Percentiles rank a stretch among this genome's conserved stretches.
phyloP scores from a whole-genome alignment of 1,284 basidiomycete species.

The Leccinum huronense region DNA sequence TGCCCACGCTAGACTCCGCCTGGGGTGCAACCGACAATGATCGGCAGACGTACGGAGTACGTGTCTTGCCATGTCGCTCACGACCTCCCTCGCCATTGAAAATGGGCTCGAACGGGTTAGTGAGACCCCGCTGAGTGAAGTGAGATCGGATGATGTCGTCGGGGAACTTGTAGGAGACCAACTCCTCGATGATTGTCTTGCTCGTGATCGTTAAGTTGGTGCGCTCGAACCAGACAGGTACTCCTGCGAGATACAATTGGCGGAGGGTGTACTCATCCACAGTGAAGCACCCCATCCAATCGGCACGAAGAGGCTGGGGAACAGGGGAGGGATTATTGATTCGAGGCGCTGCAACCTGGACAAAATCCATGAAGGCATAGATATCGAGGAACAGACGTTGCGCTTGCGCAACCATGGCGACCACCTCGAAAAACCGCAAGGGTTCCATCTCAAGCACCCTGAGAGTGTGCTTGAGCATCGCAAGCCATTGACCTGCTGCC shows the following conservation, averaged over 20 bases:
- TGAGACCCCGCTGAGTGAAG: neutral
- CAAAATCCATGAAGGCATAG: neutral
- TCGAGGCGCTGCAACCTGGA: neutral
- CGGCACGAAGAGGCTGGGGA: neutral
- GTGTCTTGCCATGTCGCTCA: neutral
- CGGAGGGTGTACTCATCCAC: neutral
- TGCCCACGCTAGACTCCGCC: neutral
- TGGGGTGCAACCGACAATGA: neutral
- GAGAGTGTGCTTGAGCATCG: neutral
- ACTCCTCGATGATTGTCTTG: neutral
- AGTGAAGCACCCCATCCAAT: conserved; percentile 4
- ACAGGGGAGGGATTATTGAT: neutral
- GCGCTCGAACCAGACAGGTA: neutral
- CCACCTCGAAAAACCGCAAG: neutral
- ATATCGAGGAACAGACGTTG: neutral
- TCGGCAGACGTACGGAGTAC: neutral
- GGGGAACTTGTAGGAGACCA: neutral
- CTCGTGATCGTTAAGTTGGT: neutral
- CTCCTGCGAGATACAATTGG: neutral
- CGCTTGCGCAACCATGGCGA: neutral
- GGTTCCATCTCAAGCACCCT: neutral
- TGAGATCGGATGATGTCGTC: neutral
- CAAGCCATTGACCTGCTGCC: neutral
- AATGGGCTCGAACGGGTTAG: neutral
- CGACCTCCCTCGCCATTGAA: neutral